A percentile compares a stretch with the other conserved stretches of the same genome.
phyloP scores from a whole-genome alignment of 148 eudicot genomes.

The Tetragonia tetragonoides region DNA sequence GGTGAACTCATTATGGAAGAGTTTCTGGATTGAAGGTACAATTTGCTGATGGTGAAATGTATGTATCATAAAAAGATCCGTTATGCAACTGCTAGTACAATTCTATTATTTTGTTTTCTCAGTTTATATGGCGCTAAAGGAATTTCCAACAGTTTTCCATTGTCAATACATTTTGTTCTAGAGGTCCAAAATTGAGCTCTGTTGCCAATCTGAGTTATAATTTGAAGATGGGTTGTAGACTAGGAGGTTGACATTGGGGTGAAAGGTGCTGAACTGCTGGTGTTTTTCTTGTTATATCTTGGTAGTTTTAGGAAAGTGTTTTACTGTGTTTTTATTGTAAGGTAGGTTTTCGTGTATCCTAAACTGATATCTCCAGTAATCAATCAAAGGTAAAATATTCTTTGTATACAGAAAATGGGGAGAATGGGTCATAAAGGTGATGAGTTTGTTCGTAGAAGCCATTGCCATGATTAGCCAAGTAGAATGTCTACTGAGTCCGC shows the following conservation, averaged over 20 bases:
- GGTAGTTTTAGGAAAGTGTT: conserved; percentile 10
- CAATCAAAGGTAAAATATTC: conserved; percentile 16
- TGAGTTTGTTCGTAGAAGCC: conserved; percentile 3
- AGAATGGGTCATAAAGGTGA: conserved; percentile 6
- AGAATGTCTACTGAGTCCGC: neutral
- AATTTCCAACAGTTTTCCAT: conserved; percentile 31
- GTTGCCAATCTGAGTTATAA: conserved; percentile 14
- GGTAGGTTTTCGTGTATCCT: conserved; percentile 21
- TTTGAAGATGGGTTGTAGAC: conserved; percentile 29
- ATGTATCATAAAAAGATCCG: conserved; percentile 27
- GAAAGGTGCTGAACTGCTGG: conserved; percentile 12
- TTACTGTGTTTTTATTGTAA: conserved; percentile 16
- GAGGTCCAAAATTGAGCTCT: conserved; percentile 25
- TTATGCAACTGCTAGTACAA: conserved; percentile 20
- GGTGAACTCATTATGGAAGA: conserved; percentile 39
- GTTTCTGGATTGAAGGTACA: conserved; percentile 32
- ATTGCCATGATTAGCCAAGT: conserved; percentile 1
- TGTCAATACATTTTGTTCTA: conserved; percentile 22
- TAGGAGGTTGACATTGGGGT: conserved; percentile 5
- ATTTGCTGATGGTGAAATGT: conserved; percentile 31
- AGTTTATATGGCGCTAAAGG: conserved; percentile 29
- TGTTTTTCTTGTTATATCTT: conserved; percentile 17
- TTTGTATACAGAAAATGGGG: conserved; percentile 23
- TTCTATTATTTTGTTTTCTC: conserved; percentile 21
- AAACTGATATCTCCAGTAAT: neutral